phyloP scores from a whole-genome alignment of 805 yeast species.

The Saccharomycodes ludwigii region DNA sequence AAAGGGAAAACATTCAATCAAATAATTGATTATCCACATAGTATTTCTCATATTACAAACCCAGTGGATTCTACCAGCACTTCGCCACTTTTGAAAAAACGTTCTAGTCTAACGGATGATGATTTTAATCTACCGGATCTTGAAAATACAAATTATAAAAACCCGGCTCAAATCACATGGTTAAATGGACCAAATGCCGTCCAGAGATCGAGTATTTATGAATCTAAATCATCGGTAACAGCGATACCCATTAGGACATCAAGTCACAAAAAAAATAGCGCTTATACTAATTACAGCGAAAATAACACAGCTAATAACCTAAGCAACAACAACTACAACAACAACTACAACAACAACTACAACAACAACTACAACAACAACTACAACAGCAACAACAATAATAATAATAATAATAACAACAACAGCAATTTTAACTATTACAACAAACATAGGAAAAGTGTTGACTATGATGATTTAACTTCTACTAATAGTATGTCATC shows the following conservation, averaged over 20 bases:
- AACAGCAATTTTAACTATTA: conserved; percentile 9
- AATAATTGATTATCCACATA: neutral
- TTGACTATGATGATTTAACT: conserved; percentile 24
- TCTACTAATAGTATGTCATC: conserved; percentile 28
- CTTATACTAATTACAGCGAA: neutral
- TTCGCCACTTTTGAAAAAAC: no score
- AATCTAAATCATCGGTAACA: conserved; percentile 21
- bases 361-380: neutral
- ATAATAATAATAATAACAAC: neutral
- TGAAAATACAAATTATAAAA: no score
- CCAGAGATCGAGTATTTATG: conserved; percentile 22
- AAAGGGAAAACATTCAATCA: no score
- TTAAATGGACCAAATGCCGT: conserved; percentile 1
- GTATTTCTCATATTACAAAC: no score
- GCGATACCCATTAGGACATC: conserved; percentile 22
- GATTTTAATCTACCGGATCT: neutral
- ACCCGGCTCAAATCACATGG: no score
- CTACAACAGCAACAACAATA: neutral
- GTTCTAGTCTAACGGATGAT: neutral
- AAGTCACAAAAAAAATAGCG: conserved; percentile 4
- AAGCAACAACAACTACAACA: neutral
- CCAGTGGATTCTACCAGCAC: no score
- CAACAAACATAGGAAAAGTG: conserved; percentile 9
- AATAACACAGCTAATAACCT: neutral
- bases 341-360: neutral